Conservation (phyloP, 2,329 filamentous ascomycete genomes). For the Colletotrichum chlorophyti region DNA sequence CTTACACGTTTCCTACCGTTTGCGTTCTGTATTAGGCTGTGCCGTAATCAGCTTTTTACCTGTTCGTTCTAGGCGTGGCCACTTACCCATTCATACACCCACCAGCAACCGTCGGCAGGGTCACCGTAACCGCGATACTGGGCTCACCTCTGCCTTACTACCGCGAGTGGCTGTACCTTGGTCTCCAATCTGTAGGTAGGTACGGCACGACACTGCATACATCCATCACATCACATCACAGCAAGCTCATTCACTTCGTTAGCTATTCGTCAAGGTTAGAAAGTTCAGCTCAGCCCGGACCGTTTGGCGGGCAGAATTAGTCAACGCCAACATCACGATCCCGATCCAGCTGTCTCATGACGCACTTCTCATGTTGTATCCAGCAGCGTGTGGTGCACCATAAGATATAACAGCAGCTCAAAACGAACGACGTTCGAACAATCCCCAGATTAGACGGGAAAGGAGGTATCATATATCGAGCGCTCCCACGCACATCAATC, state of each 20-base stretch:
- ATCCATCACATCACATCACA: constrained; percentile 22
- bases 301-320: neutral
- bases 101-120: constrained; percentile 1
- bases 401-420: neutral
- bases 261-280: constrained; percentile 1
- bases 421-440: neutral
- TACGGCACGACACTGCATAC: constrained; percentile 23
- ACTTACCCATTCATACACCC: neutral
- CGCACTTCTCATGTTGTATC: neutral
- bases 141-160: constrained; percentile 2
- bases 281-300: neutral
- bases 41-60: neutral
- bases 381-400: neutral
- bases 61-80: neutral
- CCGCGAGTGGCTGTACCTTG: constrained; percentile 11
- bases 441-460: no score
- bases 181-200: constrained; percentile 15
- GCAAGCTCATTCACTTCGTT: neutral
- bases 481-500: no score
- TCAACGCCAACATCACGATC: neutral
- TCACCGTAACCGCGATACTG: constrained; percentile 20
- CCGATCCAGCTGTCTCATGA: neutral
- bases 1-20: no score
- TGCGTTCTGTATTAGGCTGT: no score
- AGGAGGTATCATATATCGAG: neutral